phyloP scores from a whole-genome alignment of 2,329 filamentous ascomycete species.

The Colletotrichum sp. region DNA sequence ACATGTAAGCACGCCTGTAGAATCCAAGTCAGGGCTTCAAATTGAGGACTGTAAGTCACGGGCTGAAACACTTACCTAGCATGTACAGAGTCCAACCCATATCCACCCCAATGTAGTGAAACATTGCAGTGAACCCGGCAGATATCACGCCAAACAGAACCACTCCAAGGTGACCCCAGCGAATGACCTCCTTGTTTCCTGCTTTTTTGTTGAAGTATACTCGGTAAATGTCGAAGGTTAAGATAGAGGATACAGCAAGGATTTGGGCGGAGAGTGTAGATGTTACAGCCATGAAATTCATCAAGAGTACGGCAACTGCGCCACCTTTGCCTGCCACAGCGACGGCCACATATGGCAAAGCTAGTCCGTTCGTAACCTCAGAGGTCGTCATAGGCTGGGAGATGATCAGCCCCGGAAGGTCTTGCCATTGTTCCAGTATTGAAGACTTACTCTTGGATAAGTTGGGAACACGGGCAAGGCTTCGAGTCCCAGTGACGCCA shows the following conservation, averaged over 20 bases:
- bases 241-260: constrained; percentile 58
- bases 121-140: constrained; percentile 54
- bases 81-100: constrained; percentile 61
- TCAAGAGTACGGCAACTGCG: constrained; percentile 69
- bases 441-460: constrained; percentile 41
- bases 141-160: constrained; percentile 57
- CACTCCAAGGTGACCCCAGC: constrained; percentile 56
- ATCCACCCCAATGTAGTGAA: constrained; percentile 59
- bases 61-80: constrained; percentile 58
- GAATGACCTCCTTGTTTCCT: constrained; percentile 53
- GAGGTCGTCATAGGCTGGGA: constrained; percentile 53
- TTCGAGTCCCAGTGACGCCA: constrained; percentile 52
- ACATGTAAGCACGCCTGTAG: neutral
- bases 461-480: constrained; percentile 56
- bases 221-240: constrained; percentile 59
- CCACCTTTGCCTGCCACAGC: constrained; percentile 74
- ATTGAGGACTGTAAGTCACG: neutral
- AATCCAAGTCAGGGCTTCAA: neutral
- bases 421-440: neutral
- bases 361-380: constrained; percentile 72
- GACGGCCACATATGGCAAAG: constrained; percentile 73
- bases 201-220: constrained; percentile 52
- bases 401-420: neutral
- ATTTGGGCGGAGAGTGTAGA: constrained; percentile 57
- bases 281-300: constrained; percentile 81